These are phyloP conservation scores for Aspergillus affinis DNA, from an alignment of 495 filamentous ascomycete genomes.

Conservation along the genomic window DNA sequence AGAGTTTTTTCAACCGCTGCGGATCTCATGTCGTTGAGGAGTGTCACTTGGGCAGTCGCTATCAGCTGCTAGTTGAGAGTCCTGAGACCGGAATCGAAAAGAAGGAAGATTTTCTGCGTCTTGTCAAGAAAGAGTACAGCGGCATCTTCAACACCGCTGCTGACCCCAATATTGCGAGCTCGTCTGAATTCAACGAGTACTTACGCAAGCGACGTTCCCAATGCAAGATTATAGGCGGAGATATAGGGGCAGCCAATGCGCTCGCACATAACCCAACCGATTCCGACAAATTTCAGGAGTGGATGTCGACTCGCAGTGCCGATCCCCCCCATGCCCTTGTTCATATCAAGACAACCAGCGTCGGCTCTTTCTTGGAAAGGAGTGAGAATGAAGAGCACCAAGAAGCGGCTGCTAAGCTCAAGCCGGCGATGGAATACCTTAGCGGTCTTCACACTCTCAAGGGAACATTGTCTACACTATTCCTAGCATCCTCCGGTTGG, in stretches of 20 bases:
- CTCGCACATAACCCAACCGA: conserved; percentile 1
- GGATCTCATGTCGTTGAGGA: conserved; percentile 6
- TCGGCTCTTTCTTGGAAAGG: neutral
- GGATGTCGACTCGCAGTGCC: neutral
- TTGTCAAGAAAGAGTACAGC: neutral
- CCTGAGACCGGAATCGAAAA: neutral
- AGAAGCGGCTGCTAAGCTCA: conserved; percentile 4
- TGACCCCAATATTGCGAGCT: neutral
- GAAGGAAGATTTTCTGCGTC: neutral
- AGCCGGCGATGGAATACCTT: neutral
- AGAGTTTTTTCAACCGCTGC: neutral
- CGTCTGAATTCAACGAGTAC: conserved; percentile 3
- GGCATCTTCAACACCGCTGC: neutral
- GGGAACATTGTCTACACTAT: neutral
- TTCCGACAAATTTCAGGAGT: neutral
- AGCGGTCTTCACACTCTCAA: neutral
- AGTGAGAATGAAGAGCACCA: conserved; percentile 5
- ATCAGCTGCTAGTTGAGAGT: neutral
- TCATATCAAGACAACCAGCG: conserved; percentile 1
- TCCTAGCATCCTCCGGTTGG: neutral
- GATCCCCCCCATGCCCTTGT: neutral
- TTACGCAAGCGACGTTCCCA: neutral
- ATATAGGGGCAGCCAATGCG: neutral
- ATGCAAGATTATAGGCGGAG: conserved; percentile 1
- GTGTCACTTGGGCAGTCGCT: neutral